Conservation (phyloP, 768 basidiomycete genomes). For the Tylopilus vinaceipallidus region DNA sequence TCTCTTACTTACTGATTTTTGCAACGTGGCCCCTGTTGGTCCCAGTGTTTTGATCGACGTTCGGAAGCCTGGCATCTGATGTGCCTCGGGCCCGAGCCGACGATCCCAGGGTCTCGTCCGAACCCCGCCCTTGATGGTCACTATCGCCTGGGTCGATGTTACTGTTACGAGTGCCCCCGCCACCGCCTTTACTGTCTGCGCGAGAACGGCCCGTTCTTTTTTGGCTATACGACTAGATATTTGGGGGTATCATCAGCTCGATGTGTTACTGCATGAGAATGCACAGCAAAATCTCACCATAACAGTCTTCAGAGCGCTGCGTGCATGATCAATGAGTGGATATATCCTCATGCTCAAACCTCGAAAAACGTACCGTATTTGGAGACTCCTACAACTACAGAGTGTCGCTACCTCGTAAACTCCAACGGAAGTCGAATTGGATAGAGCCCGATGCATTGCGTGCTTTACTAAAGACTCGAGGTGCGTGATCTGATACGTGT, state of each 20-base stretch:
- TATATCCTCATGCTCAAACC: slow-evolving; percentile 12
- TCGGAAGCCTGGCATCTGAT: slow-evolving; percentile 54
- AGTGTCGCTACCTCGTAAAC: slow-evolving; percentile 95
- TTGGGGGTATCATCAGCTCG: slow-evolving; percentile 13
- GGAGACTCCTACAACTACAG: slow-evolving; percentile 83
- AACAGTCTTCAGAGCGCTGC: slow-evolving; percentile 75
- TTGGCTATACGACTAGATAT: slow-evolving; percentile 70
- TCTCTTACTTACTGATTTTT: slow-evolving; percentile 30
- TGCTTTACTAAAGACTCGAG: slow-evolving; percentile 83
- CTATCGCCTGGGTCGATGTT: slow-evolving; percentile 37
- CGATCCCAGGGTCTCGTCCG: slow-evolving; percentile 33
- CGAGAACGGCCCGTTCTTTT: slow-evolving; percentile 58
- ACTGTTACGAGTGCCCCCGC: slow-evolving; percentile 36
- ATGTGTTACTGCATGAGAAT: background rate
- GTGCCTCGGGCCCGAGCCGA: slow-evolving; percentile 58
- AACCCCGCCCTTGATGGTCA: slow-evolving; percentile 33
- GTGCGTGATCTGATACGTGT: slow-evolving; percentile 76
- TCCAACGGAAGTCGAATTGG: slow-evolving; percentile 81
- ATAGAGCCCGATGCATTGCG: slow-evolving; percentile 87
- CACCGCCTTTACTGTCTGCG: slow-evolving; percentile 46
- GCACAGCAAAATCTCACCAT: slow-evolving; percentile 52
- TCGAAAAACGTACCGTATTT: slow-evolving; percentile 66
- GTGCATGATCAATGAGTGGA: slow-evolving; percentile 7
- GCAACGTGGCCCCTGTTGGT: slow-evolving; percentile 19
- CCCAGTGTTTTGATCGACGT: slow-evolving; percentile 27